phyloP scores from a whole-genome alignment of 2,329 filamentous ascomycete species.

The Aspergillus puulaauensis region DNA sequence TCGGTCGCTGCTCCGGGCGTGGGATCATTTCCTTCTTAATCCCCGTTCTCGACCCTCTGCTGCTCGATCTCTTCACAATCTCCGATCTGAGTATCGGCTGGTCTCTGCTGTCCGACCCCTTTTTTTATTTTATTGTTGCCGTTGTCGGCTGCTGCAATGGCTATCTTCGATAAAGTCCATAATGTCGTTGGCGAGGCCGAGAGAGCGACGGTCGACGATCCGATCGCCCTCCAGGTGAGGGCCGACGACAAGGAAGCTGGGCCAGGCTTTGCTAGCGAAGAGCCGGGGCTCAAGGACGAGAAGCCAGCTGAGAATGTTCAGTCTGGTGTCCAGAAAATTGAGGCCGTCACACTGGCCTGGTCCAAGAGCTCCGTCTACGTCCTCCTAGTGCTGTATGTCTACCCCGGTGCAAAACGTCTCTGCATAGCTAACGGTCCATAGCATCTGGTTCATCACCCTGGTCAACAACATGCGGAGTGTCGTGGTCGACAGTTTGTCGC shows the following conservation, averaged over 20 bases:
- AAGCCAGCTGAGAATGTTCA: constrained; percentile 16
- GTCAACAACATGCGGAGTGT: constrained; percentile 37
- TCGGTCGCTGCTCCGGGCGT: neutral
- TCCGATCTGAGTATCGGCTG: neutral
- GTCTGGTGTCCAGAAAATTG: constrained; percentile 41
- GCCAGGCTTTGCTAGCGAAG: neutral
- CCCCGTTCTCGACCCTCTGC: neutral
- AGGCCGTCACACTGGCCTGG: constrained; percentile 48
- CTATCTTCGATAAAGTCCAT: neutral
- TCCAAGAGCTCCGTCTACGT: constrained; percentile 37
- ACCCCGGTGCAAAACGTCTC: neutral
- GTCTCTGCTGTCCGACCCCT: neutral
- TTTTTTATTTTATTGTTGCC: neutral
- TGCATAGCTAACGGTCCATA: constrained; percentile 8
- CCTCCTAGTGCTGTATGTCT: constrained; percentile 40
- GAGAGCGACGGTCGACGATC: neutral
- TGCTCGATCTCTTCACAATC: neutral
- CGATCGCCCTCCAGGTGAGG: neutral
- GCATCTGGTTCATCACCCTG: constrained; percentile 43
- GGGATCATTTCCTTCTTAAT: neutral
- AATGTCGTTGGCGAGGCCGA: neutral
- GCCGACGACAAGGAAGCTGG: neutral
- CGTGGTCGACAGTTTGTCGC: constrained; percentile 39
- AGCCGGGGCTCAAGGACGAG: neutral
- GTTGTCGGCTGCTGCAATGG: neutral